These are phyloP conservation scores for Sporormia fimetaria DNA, from an alignment of 495 filamentous ascomycete species.

Conservation along the genomic window DNA sequence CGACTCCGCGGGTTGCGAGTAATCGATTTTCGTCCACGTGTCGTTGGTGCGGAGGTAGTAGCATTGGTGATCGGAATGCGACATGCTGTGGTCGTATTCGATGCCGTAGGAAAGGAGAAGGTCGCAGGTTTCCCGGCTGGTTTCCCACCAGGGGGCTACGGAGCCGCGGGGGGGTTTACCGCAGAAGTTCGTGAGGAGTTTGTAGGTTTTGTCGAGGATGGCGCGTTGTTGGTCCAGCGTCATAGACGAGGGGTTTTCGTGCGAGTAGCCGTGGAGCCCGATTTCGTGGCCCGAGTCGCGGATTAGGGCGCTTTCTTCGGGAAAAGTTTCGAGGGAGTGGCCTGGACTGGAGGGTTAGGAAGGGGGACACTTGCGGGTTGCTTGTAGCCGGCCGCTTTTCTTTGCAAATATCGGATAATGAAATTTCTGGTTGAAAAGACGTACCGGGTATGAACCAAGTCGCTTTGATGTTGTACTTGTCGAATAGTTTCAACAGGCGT, in stretches of 20 bases:
- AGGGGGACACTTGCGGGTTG: too few species aligned
- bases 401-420: background rate
- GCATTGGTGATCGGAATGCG: conserved; percentile 40
- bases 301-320: conserved; percentile 60
- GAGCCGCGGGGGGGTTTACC: conserved; percentile 57
- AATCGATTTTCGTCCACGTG: conserved; percentile 42
- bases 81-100: conserved; percentile 35
- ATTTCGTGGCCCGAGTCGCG: conserved; percentile 72
- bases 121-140: conserved; percentile 40
- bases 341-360: too few species aligned
- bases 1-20: conserved; percentile 37
- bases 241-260: conserved; percentile 67
- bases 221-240: conserved; percentile 61
- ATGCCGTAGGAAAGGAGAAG: conserved; percentile 36
- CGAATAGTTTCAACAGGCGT: conserved; percentile 61
- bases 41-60: conserved; percentile 44
- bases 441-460: conserved; percentile 65
- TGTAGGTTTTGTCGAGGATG: conserved; percentile 66
- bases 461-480: conserved; percentile 70
- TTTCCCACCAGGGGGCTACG: conserved; percentile 46
- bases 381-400: too few species aligned
- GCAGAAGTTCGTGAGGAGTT: conserved; percentile 59
- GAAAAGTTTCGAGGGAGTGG: conserved; percentile 68
- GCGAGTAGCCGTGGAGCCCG: conserved; percentile 50
- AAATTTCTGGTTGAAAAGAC: background rate